These are phyloP conservation scores for Mesostigma viride DNA, from an alignment of 139 green algal genomes.

Conservation along the genomic window DNA sequence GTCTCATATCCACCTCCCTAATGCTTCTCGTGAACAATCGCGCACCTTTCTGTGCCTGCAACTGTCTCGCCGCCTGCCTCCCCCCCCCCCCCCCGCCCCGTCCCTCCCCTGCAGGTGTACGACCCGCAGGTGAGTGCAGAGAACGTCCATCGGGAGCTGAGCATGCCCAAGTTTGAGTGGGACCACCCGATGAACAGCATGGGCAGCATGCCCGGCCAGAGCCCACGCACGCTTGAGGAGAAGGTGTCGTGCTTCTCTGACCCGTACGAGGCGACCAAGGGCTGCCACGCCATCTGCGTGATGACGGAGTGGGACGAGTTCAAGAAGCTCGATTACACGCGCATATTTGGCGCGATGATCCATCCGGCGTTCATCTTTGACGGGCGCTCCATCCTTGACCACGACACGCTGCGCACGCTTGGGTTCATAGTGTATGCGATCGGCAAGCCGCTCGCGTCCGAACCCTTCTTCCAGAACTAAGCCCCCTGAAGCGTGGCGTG, in stretches of 20 bases:
- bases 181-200: slow-evolving; percentile 55
- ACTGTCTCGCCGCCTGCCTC: too few relatives aligned
- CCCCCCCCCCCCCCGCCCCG: too few relatives aligned
- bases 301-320: slow-evolving; percentile 99
- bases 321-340: slow-evolving; percentile 60
- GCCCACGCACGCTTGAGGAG: background rate
- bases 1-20: too few relatives aligned
- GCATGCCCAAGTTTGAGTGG: slow-evolving; percentile 78
- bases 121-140: slow-evolving; percentile 68
- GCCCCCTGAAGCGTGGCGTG: too few relatives aligned
- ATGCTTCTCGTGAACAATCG: too few relatives aligned
- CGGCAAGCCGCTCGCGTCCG: slow-evolving; percentile 95
- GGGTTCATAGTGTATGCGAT: slow-evolving; percentile 96
- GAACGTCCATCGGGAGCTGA: slow-evolving; percentile 76
- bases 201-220: background rate
- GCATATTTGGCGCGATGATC: slow-evolving; percentile 72
- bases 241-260: slow-evolving; percentile 33
- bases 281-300: slow-evolving; percentile 73
- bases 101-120: slow-evolving; percentile 71
- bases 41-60: too few relatives aligned
- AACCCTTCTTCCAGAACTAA: too few relatives aligned
- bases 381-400: slow-evolving; percentile 89
- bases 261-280: slow-evolving; percentile 48
- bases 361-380: slow-evolving; percentile 99
- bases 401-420: slow-evolving; percentile 75